These are phyloP conservation scores for Fonsecaea erecta DNA, from an alignment of 2,329 filamentous ascomycete genomes.

Conservation along the genomic window DNA sequence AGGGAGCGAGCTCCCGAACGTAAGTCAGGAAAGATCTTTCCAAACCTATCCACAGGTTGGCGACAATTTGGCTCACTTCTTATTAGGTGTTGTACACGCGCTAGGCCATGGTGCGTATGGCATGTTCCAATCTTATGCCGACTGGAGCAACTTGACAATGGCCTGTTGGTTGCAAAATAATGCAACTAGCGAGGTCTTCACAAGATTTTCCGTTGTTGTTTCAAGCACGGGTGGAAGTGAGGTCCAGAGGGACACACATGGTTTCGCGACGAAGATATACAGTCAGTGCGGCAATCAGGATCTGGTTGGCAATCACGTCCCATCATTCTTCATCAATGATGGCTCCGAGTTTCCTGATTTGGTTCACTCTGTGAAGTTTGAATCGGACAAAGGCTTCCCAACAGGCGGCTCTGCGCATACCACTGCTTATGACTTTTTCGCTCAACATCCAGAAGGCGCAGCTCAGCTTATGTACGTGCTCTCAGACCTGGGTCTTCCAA, in stretches of 20 bases:
- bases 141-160: constrained; percentile 29
- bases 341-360: constrained; percentile 49
- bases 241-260: constrained; percentile 54
- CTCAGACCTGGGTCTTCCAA: constrained; percentile 68
- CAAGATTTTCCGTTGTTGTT: constrained; percentile 53
- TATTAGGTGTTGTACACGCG: constrained; percentile 60
- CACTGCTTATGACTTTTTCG: constrained; percentile 65
- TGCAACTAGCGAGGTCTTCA: constrained; percentile 30
- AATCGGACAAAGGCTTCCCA: constrained; percentile 49
- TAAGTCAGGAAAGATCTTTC: too few species aligned
- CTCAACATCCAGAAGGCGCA: constrained; percentile 64
- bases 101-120: constrained; percentile 62
- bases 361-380: constrained; percentile 48
- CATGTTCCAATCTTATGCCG: constrained; percentile 58
- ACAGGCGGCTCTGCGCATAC: constrained; percentile 56
- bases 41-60: too few species aligned
- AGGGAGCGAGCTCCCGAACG: constrained; percentile 65
- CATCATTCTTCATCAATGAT: constrained; percentile 54
- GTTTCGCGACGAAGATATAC: constrained; percentile 57
- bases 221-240: constrained; percentile 54
- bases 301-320: constrained; percentile 52
- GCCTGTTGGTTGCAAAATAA: constrained; percentile 29
- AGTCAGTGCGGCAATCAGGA: constrained; percentile 59
- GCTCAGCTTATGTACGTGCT: constrained; percentile 70
- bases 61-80: too few species aligned